phyloP scores from a whole-genome alignment of 2,329 filamentous ascomycete genomes.

The Penicillium sp. region DNA sequence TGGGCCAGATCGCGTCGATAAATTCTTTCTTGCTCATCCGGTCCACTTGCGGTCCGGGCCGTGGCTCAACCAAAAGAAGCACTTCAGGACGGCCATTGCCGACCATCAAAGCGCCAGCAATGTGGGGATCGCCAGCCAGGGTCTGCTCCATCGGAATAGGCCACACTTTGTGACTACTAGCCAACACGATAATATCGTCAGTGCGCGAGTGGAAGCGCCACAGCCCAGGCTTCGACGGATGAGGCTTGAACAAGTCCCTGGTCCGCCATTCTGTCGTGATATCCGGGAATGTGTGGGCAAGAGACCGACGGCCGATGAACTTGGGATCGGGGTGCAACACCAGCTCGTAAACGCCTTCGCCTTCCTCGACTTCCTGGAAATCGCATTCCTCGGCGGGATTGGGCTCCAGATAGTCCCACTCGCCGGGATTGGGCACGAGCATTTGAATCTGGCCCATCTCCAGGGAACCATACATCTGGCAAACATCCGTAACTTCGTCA shows the following conservation, averaged over 20 bases:
- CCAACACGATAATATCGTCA: slow-evolving; percentile 20
- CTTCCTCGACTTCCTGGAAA: slow-evolving; percentile 17
- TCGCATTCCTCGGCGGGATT: slow-evolving; percentile 19
- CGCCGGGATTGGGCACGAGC: slow-evolving; percentile 12
- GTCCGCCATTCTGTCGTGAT: slow-evolving; percentile 21
- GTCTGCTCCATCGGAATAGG: slow-evolving; percentile 22
- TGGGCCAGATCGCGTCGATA: slow-evolving; percentile 20
- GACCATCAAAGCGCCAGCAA: slow-evolving; percentile 17
- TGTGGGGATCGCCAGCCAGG: slow-evolving; percentile 11
- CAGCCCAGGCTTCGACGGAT: slow-evolving; percentile 21
- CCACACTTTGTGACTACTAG: slow-evolving; percentile 17
- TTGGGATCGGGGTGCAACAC: slow-evolving; percentile 15
- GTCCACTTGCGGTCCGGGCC: slow-evolving; percentile 8
- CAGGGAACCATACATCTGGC: slow-evolving; percentile 15
- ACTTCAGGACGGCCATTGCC: slow-evolving; percentile 21
- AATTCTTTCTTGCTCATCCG: slow-evolving; percentile 21
- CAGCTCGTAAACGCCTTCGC: slow-evolving; percentile 15
- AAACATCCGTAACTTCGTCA: slow-evolving; percentile 15
- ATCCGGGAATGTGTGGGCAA: slow-evolving; percentile 24
- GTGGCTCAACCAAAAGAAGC: slow-evolving; percentile 21
- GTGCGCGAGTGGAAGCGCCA: slow-evolving; percentile 21
- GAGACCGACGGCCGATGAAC: slow-evolving; percentile 11
- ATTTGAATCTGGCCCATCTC: slow-evolving; percentile 18
- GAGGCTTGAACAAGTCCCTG: slow-evolving; percentile 24
- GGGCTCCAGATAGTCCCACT: slow-evolving; percentile 17